These are phyloP conservation scores for Albatrellus ellisii DNA, from an alignment of 768 basidiomycete genomes.

Conservation along the genomic window DNA sequence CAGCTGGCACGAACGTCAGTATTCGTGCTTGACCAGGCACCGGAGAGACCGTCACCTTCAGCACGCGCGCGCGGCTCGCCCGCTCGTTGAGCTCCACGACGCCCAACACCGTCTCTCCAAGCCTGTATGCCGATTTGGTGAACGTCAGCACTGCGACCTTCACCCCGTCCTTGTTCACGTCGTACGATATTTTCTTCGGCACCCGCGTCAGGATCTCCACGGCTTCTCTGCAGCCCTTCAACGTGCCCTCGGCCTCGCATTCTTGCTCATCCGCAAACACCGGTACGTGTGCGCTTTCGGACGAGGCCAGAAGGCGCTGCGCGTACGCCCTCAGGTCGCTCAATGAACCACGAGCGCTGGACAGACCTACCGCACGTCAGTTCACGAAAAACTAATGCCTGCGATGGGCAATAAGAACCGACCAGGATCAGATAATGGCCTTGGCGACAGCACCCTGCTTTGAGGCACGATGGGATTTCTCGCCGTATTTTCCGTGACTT, in stretches of 20 bases:
- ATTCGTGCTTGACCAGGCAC: neutral
- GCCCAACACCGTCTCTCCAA: constrained; percentile 87
- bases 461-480: neutral
- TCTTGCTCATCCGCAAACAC: constrained; percentile 15
- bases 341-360: constrained; percentile 4
- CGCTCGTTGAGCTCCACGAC: constrained; percentile 79
- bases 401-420: neutral
- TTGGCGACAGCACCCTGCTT: neutral
- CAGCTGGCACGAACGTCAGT: constrained; percentile 32
- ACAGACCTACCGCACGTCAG: neutral
- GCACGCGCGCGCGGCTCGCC: constrained; percentile 54
- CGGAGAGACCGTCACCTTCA: constrained; percentile 42
- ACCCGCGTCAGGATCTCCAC: constrained; percentile 87
- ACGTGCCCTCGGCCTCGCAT: constrained; percentile 26
- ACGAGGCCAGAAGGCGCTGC: constrained; percentile 3
- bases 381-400: neutral
- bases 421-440: neutral
- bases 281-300: constrained; percentile 3
- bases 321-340: constrained; percentile 10
- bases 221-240: constrained; percentile 69
- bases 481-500: neutral
- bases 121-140: constrained; percentile 78
- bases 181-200: constrained; percentile 88
- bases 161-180: constrained; percentile 87
- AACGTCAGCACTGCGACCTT: constrained; percentile 87